A percentile compares a stretch with the other conserved stretches of the same genome.
Evolutionary conservation across 768 basidiomycete species (phyloP).

Genomic region (Collybia nuda): DNA sequence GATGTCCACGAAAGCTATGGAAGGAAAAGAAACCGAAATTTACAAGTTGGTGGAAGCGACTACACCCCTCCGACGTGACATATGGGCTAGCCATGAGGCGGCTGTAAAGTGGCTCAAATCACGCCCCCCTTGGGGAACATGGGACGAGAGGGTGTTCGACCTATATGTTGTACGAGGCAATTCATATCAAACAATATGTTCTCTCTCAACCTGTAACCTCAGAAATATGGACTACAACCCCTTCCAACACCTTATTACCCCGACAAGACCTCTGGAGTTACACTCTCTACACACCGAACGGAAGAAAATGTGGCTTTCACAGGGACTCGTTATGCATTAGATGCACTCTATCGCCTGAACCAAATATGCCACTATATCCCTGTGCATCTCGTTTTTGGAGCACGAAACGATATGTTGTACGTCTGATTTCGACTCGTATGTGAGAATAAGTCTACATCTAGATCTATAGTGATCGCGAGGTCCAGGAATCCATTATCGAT

Average conservation of each 20-base stretch:
- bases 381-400: constrained; percentile 29
- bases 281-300: constrained; percentile 23
- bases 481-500: constrained; percentile 24
- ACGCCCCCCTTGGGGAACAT: constrained; percentile 21
- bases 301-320: constrained; percentile 26
- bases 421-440: constrained; percentile 6
- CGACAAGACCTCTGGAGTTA: constrained; percentile 20
- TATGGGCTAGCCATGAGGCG: constrained; percentile 22
- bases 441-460: background rate
- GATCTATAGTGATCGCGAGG: constrained; percentile 17
- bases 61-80: constrained; percentile 22
- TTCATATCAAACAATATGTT: background rate
- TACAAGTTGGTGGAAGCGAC: constrained; percentile 22
- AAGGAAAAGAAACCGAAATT: constrained; percentile 21
- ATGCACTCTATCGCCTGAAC: constrained; percentile 24
- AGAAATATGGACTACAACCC: constrained; percentile 26
- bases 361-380: constrained; percentile 24
- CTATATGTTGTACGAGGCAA: constrained; percentile 18
- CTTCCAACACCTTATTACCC: constrained; percentile 28
- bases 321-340: constrained; percentile 16
- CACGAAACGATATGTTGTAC: constrained; percentile 29
- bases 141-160: constrained; percentile 26
- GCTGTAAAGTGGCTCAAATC: constrained; percentile 22
- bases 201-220: background rate
- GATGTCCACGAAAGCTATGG: constrained; percentile 18